Evolutionary conservation across 2,329 filamentous ascomycete species (phyloP).

Genomic region (Neobulgaria alba): DNA sequence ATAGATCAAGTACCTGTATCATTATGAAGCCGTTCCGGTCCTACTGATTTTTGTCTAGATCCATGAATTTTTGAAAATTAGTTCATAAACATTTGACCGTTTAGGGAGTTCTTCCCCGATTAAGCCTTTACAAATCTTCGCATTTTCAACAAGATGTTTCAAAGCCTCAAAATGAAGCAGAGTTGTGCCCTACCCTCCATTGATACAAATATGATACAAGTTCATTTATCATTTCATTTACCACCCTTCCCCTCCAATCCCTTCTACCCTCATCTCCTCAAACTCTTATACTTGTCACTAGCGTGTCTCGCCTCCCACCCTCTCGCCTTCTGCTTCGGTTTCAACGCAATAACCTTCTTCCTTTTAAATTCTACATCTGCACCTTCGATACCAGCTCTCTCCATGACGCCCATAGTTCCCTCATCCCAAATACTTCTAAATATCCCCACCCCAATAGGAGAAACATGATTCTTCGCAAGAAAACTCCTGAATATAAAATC

Average conservation of each 20-base stretch:
- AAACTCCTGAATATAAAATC: slow-evolving; percentile 70
- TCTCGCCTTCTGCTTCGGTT: slow-evolving; percentile 50
- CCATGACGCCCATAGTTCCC: slow-evolving; percentile 79
- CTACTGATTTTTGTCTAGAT: no score
- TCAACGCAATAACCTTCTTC: slow-evolving; percentile 63
- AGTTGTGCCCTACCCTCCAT: no score
- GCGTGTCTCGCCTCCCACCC: slow-evolving; percentile 61
- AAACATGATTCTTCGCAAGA: slow-evolving; percentile 58
- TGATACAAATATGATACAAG: slow-evolving; percentile 17
- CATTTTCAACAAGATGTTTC: no score
- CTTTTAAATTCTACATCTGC: slow-evolving; percentile 78
- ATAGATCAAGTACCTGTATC: no score
- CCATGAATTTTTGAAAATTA: no score
- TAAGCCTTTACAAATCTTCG: no score
- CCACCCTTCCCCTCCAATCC: slow-evolving; percentile 1
- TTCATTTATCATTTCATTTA: not conserved
- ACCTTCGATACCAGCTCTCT: slow-evolving; percentile 63
- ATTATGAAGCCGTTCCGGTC: no score
- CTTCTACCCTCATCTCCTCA: slow-evolving; percentile 28
- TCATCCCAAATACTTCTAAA: slow-evolving; percentile 92
- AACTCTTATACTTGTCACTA: slow-evolving; percentile 53
- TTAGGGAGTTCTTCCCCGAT: no score
- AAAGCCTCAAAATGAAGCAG: no score
- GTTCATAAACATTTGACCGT: no score
- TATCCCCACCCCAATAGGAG: slow-evolving; percentile 72